Evolutionary conservation across 2,329 filamentous ascomycete species (phyloP).

Genomic region (Talaromyces verruculosus): DNA sequence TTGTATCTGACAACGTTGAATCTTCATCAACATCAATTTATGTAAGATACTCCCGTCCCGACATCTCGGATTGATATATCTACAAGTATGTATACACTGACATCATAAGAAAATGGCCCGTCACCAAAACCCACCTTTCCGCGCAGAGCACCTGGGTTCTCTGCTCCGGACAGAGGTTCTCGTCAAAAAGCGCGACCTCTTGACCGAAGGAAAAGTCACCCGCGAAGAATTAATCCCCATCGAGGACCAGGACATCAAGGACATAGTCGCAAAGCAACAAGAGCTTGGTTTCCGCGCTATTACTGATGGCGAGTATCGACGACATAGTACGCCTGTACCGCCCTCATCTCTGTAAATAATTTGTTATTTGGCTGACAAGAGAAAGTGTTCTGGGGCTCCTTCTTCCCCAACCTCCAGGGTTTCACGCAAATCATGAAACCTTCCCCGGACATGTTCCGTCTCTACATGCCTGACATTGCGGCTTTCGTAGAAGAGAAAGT

Average conservation of each 20-base stretch:
- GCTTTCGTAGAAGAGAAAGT: constrained; percentile 60
- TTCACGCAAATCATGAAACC: constrained; percentile 55
- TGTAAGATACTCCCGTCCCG: neutral
- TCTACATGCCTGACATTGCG: constrained; percentile 62
- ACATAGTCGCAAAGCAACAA: constrained; percentile 65
- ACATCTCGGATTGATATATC: neutral
- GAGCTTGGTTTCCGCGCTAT: constrained; percentile 63
- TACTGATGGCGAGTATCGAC: constrained; percentile 67
- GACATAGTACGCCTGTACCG: constrained; percentile 40
- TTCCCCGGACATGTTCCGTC: constrained; percentile 54
- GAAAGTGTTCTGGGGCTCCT: constrained; percentile 57
- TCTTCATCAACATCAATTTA: neutral
- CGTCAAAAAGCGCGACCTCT: constrained; percentile 57
- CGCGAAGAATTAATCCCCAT: constrained; percentile 59
- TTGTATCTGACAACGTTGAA: neutral
- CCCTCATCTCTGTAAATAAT: too few relatives aligned
- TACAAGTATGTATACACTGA: neutral
- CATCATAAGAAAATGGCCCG: constrained; percentile 11
- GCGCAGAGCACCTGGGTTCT: constrained; percentile 72
- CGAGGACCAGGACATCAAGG: constrained; percentile 65
- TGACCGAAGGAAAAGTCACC: constrained; percentile 56
- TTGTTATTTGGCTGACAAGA: too few relatives aligned
- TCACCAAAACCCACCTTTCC: constrained; percentile 59
- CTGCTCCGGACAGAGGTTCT: constrained; percentile 65
- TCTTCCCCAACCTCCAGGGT: constrained; percentile 56